Evolutionary conservation across 1,139 yeast species (phyloP).

Genomic region (Debaryomyces sp.): DNA sequence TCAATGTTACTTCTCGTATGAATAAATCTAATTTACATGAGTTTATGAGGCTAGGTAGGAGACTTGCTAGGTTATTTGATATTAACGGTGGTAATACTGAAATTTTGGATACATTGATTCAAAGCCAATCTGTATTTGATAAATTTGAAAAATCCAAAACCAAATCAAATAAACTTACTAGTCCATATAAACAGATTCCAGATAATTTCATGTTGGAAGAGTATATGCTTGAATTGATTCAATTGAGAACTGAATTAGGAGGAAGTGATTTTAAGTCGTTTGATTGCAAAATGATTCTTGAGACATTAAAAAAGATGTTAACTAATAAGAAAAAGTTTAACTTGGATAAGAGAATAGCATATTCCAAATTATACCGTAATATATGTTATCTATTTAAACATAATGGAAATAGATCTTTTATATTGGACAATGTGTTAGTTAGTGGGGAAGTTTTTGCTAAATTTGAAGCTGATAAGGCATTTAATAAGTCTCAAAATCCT

Average conservation of each 20-base stretch:
- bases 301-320: conserved; percentile 16
- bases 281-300: conserved; percentile 15
- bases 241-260: conserved; percentile 27
- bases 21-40: conserved; percentile 20
- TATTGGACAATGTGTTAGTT: conserved; percentile 39
- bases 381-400: conserved; percentile 34
- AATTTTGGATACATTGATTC: conserved; percentile 35
- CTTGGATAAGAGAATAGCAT: conserved; percentile 22
- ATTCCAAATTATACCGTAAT: conserved; percentile 34
- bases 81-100: conserved; percentile 35
- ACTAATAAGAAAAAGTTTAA: conserved; percentile 13
- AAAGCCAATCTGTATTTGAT: conserved; percentile 28
- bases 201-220: conserved; percentile 41
- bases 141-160: conserved; percentile 21
- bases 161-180: not conserved
- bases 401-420: conserved; percentile 34
- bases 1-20: conserved; percentile 22
- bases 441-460: conserved; percentile 31
- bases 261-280: conserved; percentile 18
- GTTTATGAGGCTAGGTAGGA: conserved; percentile 24
- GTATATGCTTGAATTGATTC: conserved; percentile 33
- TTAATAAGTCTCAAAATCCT: conserved; percentile 8
- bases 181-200: conserved; percentile 38
- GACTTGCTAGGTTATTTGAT: conserved; percentile 25
- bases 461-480: conserved; percentile 23